Conservation (phyloP, 2,329 filamentous ascomycete species). For the Metarhizium sp. region DNA sequence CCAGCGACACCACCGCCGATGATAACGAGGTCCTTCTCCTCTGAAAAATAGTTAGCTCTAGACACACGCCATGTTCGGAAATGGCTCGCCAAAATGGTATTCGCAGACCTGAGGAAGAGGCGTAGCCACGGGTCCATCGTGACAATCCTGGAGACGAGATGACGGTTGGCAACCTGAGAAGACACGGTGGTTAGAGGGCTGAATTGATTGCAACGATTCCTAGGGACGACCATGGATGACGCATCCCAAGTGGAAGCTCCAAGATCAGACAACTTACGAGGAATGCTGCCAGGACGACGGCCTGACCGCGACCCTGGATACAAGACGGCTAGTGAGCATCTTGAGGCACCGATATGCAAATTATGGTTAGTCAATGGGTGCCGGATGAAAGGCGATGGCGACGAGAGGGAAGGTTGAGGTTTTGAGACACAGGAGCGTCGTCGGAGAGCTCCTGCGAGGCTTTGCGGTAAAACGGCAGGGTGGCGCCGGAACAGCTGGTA, state of each 20-base stretch:
- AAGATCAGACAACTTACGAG: slow-evolving; percentile 32
- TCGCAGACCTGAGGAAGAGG: slow-evolving; percentile 45
- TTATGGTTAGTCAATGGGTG: slow-evolving; percentile 17
- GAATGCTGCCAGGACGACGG: slow-evolving; percentile 44
- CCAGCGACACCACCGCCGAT: slow-evolving; percentile 97
- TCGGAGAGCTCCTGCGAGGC: slow-evolving; percentile 9
- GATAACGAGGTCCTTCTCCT: slow-evolving; percentile 94
- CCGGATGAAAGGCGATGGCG: slow-evolving; percentile 8
- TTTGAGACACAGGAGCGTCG: slow-evolving; percentile 2
- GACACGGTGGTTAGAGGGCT: not conserved
- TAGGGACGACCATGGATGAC: not conserved
- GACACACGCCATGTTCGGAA: not conserved
- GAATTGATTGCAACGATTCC: not conserved
- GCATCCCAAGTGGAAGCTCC: not conserved
- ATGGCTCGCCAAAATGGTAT: not conserved
- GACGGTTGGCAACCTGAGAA: slow-evolving; percentile 38
- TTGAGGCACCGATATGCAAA: slow-evolving; percentile 20
- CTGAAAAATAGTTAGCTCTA: slow-evolving; percentile 40
- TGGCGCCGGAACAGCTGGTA: not conserved
- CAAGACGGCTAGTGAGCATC: slow-evolving; percentile 54
- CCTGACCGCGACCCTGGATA: slow-evolving; percentile 47
- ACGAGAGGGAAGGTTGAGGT: slow-evolving; percentile 2
- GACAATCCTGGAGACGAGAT: slow-evolving; percentile 29
- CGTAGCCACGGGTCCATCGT: slow-evolving; percentile 49
- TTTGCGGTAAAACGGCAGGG: slow-evolving; percentile 1